phyloP scores from a whole-genome alignment of 1,284 basidiomycete genomes.

The Moesziomyces sp. region DNA sequence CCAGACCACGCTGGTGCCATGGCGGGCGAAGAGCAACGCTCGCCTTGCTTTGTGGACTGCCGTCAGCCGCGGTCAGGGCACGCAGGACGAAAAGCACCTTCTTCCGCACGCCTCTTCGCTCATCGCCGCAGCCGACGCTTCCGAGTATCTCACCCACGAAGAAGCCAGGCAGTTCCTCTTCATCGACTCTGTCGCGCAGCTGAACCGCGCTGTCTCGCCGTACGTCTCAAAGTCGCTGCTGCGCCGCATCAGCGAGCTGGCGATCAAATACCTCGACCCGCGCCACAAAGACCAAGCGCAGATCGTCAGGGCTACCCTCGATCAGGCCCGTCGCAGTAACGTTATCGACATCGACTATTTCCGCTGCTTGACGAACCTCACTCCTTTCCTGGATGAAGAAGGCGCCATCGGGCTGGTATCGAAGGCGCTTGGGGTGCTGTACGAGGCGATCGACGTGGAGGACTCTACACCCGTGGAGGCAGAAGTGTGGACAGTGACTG shows the following conservation, averaged over 20 bases:
- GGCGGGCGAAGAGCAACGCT: slow-evolving; percentile 8
- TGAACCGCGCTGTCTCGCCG: not conserved
- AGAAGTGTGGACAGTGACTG: slow-evolving; percentile 6
- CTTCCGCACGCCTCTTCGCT: slow-evolving; percentile 9
- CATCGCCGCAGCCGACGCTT: slow-evolving; percentile 14
- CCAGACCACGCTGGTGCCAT: slow-evolving; percentile 5
- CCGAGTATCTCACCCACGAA: slow-evolving; percentile 12
- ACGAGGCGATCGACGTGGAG: too few species aligned
- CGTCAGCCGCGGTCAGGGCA: slow-evolving; percentile 9
- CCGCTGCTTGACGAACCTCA: slow-evolving; percentile 12
- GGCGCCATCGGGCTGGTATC: slow-evolving; percentile 4
- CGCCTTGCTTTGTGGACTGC: slow-evolving; percentile 29
- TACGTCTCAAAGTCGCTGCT: not conserved
- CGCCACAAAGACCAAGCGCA: slow-evolving; percentile 15
- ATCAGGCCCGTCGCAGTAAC: not conserved
- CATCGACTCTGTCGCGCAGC: slow-evolving; percentile 5
- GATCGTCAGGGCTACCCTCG: slow-evolving; percentile 7
- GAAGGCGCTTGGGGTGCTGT: slow-evolving; percentile 1
- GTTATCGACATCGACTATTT: not conserved
- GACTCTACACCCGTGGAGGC: not conserved
- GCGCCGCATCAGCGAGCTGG: slow-evolving; percentile 15
- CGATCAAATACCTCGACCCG: slow-evolving; percentile 16
- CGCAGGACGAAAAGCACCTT: not conserved
- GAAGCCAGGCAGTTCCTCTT: slow-evolving; percentile 21
- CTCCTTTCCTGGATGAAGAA: slow-evolving; percentile 17